Conservation (phyloP, 192 early-diverging fungal genomes). For the Backusella sp. region DNA sequence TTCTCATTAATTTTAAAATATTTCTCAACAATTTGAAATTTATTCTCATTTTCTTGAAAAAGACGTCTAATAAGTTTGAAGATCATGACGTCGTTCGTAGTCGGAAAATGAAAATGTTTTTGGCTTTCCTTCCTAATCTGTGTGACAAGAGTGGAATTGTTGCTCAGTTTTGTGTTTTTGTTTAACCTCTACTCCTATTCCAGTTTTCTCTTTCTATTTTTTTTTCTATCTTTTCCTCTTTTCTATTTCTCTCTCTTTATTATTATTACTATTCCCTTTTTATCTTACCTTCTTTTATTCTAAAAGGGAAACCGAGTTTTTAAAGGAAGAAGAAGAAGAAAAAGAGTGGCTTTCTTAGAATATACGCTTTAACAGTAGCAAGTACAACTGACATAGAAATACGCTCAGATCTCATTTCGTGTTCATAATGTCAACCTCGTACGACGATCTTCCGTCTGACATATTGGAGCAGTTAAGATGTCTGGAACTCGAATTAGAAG, state of each 20-base stretch:
- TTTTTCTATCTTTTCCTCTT: not conserved
- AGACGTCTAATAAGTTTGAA: not conserved
- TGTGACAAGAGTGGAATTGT: not conserved
- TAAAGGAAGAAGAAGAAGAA: not conserved
- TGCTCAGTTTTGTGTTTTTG: conserved; percentile 10
- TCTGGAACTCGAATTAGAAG: conserved; percentile 51
- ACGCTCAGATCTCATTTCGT: not conserved
- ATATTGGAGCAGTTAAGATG: conserved; percentile 15
- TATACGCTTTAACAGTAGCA: not conserved
- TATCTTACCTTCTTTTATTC: not conserved
- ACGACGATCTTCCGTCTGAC: conserved; percentile 30
- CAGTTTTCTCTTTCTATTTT: not conserved
- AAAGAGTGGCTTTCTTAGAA: not conserved
- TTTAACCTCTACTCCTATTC: conserved; percentile 8
- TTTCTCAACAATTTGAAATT: no score
- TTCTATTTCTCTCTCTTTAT: not conserved
- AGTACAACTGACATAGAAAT: not conserved
- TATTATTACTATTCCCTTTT: not conserved
- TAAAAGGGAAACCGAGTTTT: not conserved
- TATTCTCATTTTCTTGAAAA: no score
- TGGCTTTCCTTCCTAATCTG: not conserved
- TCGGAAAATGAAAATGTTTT: not conserved
- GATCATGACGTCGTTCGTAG: not conserved
- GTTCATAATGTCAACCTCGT: conserved; percentile 20
- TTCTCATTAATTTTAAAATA: no score